phyloP scores from a whole-genome alignment of 306 rosid species.

The Cucumis hystrix region DNA sequence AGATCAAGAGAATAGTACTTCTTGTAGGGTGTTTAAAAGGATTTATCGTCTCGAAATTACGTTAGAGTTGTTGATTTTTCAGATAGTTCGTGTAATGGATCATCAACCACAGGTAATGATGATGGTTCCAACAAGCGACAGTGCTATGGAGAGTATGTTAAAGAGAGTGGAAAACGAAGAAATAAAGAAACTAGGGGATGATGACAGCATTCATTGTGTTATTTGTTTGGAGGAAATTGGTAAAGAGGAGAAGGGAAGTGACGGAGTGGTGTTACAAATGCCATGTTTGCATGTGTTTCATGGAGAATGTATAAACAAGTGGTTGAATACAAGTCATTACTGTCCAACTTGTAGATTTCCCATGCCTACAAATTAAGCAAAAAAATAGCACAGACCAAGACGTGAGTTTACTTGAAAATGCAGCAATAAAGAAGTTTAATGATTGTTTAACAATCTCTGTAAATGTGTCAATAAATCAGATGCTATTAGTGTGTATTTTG shows the following conservation, averaged over 20 bases:
- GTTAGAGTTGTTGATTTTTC: neutral
- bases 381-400: neutral
- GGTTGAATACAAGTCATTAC: constrained; percentile 1
- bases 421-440: neutral
- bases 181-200: neutral
- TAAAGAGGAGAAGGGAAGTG: neutral
- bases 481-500: no score
- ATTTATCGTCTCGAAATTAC: neutral
- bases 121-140: neutral
- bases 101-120: no score
- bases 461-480: neutral
- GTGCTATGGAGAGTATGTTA: neutral
- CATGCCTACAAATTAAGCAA: neutral
- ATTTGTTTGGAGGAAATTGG: constrained; percentile 7
- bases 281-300: constrained; percentile 12
- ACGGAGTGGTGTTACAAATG: neutral
- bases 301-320: constrained; percentile 1
- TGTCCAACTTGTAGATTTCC: constrained; percentile 13
- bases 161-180: neutral
- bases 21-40: no score
- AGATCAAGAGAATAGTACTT: no score
- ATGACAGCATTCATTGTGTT: neutral
- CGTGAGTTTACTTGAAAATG: neutral
- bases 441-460: neutral
- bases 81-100: no score